Percentiles rank a stretch among this genome's conserved stretches.
These are phyloP conservation scores for Mucor racemosus DNA, from an alignment of 371 early-diverging fungal species.

Conservation along the genomic window DNA sequence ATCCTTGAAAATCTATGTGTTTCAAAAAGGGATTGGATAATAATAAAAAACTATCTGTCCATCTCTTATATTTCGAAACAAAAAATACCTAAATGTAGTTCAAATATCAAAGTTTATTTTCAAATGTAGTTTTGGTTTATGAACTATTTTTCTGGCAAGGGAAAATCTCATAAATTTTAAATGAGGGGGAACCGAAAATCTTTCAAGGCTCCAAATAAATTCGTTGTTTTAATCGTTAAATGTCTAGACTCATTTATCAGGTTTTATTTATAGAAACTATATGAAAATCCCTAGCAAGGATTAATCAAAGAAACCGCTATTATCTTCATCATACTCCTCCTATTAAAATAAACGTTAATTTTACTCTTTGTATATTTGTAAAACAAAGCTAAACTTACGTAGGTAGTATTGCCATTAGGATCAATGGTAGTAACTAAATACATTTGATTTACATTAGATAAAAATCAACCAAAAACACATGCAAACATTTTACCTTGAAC, in stretches of 20 bases:
- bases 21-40: too few relatives aligned
- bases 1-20: too few relatives aligned
- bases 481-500: constrained; percentile 27
- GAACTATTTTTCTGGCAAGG: too few relatives aligned
- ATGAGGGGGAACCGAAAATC: neutral
- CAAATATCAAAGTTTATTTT: too few relatives aligned
- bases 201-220: neutral
- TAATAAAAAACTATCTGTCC: too few relatives aligned
- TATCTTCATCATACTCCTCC: constrained; percentile 27
- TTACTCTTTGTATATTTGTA: neutral
- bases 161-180: neutral
- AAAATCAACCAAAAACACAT: neutral
- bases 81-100: too few relatives aligned
- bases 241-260: neutral
- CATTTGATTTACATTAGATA: neutral
- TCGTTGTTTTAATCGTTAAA: neutral
- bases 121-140: too few relatives aligned
- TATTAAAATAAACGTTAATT: neutral
- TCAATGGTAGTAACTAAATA: constrained; percentile 33
- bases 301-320: constrained; percentile 32
- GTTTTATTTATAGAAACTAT: constrained; percentile 14
- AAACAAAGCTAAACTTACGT: constrained; percentile 18
- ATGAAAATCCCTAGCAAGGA: neutral
- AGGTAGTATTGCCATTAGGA: constrained; percentile 37
- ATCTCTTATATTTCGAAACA: too few relatives aligned